Evolutionary conservation across 306 rosid species (phyloP), one percentile per base, ranked within the genome.

Genomic region (Corylus heterophylla): DNA sequence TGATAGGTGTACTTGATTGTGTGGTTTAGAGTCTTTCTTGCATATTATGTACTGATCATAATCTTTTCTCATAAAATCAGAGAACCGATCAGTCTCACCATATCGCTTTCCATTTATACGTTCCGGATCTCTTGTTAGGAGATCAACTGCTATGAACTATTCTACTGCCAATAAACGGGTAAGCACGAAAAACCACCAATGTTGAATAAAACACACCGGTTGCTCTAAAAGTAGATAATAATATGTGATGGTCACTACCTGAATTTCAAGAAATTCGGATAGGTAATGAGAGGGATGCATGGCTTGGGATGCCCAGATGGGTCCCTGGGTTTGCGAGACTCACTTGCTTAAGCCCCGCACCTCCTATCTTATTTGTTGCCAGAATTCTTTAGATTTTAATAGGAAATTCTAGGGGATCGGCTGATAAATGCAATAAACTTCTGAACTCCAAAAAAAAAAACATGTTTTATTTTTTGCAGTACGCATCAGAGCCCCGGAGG

Each of bases 111-210:
- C 81, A 13, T 12, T 78, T 20, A 47, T 47, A 63, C 81, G 79
- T 55, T 55, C 79, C n/a, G 81, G 86, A 44, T 71, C 86, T 54
- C 59, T 81, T 74, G 72, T 51, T 37, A 78, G 62, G 75, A 69
- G 78, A 69, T 85, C 85, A 68, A 74, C 25, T 52, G 62, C 85
- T 5, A 10, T 29, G 27, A 81, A 78, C 76, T 78, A 72, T 45
- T 78, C 83, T 55, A 11, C 80, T 29, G 69, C 49, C 20, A 78
- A 75, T 49, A 83, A 63, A 29, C 61, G 56, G 73, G 88, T 85
- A 82, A 85, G 78, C 29, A 75, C 7, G 8, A 8, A 39, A 75
- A 54, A 22, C 12, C 47, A 3, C 22, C 8, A 20, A 7, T 67
- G 27, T 59, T 18, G n/a, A 74, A 77, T 49, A 27, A 44, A 45